Percentiles rank a stretch among this genome's conserved stretches.
Evolutionary conservation across 2,329 filamentous ascomycete species (phyloP).

Genomic region (Talaromyces funiculosus): DNA sequence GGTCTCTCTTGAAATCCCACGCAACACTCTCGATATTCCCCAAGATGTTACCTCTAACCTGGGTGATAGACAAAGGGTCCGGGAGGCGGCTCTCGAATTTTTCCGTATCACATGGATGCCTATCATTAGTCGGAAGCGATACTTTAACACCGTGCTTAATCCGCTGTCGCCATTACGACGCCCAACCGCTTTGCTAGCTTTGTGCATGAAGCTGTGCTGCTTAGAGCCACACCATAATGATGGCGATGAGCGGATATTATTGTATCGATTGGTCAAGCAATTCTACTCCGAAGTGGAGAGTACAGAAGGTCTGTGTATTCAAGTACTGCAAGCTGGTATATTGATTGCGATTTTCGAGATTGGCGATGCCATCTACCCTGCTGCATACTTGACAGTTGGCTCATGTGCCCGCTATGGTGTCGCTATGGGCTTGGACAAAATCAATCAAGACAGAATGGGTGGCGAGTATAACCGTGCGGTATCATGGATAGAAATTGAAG

Average conservation of each 20-base stretch:
- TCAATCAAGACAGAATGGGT: constrained; percentile 3
- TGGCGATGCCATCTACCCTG: constrained; percentile 9
- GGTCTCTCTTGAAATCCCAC: not conserved
- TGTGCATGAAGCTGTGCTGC: constrained; percentile 7
- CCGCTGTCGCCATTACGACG: constrained; percentile 1
- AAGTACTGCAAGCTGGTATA: constrained; percentile 7
- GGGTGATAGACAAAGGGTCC: not conserved
- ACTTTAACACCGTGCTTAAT: constrained; percentile 1
- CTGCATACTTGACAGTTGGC: constrained; percentile 6
- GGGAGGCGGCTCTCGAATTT: not conserved
- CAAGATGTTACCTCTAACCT: not conserved
- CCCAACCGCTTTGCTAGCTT: not conserved
- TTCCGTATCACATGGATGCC: constrained; percentile 9
- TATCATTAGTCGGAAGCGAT: not conserved
- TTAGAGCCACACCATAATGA: not conserved
- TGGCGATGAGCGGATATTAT: not conserved
- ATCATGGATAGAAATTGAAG: constrained; percentile 8
- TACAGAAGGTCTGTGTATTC: constrained; percentile 5
- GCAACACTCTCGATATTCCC: not conserved
- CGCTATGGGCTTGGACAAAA: constrained; percentile 6
- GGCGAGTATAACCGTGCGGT: not conserved
- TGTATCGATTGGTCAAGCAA: constrained; percentile 3
- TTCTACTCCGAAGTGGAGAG: constrained; percentile 9
- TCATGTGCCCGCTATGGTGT: constrained; percentile 9
- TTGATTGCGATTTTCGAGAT: constrained; percentile 8